Percentiles rank a stretch among this genome's conserved stretches.
Conservation (phyloP, 2,329 filamentous ascomycete genomes). For the Hypocrella siamensis region DNA sequence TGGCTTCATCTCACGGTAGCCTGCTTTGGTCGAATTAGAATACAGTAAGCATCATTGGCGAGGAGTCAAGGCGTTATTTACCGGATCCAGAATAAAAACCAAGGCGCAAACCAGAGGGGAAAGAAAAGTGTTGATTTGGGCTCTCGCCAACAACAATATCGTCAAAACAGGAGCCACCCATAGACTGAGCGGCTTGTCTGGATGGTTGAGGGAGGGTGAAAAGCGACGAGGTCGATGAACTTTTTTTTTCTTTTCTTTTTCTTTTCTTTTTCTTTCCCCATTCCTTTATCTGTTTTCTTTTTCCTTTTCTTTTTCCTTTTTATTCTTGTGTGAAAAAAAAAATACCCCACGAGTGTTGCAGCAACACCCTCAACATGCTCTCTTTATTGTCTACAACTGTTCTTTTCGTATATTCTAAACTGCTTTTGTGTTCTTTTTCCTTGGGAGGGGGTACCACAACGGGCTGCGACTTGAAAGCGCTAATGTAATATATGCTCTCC, state of each 20-base stretch:
- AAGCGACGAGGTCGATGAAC: neutral
- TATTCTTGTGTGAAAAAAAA: neutral
- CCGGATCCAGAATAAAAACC: too few relatives aligned
- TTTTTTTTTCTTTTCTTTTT: neutral
- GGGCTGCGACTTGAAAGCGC: too few relatives aligned
- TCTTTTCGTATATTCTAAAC: neutral
- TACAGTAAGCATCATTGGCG: too few relatives aligned
- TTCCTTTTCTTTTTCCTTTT: neutral
- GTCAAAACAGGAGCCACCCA: neutral
- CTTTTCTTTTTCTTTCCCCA: neutral
- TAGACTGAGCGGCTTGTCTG: too few relatives aligned
- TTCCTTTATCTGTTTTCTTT: too few relatives aligned
- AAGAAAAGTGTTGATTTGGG: too few relatives aligned
- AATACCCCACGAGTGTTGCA: neutral
- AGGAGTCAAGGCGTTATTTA: conserved; percentile 1
- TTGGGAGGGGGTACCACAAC: too few relatives aligned
- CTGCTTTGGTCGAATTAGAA: too few relatives aligned
- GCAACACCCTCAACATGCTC: neutral
- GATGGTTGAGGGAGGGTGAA: neutral
- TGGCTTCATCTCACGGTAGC: neutral
- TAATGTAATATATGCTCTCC: too few relatives aligned
- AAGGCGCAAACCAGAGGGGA: too few relatives aligned
- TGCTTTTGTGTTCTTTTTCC: too few relatives aligned
- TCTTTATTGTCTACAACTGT: neutral
- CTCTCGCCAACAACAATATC: too few relatives aligned